Conservation (phyloP, 768 basidiomycete species). For the Boletellus ananiceps region DNA sequence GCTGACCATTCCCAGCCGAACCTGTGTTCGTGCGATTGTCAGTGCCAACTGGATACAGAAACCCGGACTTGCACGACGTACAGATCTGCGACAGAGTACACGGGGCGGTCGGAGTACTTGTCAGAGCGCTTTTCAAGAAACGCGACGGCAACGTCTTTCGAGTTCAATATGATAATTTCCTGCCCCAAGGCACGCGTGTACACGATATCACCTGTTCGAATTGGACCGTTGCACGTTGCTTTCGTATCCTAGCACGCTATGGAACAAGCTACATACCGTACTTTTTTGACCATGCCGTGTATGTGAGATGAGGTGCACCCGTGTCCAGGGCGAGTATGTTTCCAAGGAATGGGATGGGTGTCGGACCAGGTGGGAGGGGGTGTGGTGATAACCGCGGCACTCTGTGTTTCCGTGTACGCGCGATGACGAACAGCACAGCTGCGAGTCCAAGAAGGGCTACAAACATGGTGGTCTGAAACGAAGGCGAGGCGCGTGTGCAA, state of each 20-base stretch:
- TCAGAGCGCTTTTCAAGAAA: constrained; percentile 49
- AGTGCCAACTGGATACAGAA: neutral
- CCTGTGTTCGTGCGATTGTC: neutral
- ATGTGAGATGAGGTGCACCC: constrained; percentile 10
- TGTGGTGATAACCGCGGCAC: neutral
- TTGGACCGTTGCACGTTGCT: neutral
- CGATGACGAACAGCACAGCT: neutral
- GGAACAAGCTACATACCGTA: constrained; percentile 9
- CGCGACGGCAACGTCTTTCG: constrained; percentile 41
- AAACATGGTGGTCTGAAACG: neutral
- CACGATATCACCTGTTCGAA: constrained; percentile 4
- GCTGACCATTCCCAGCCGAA: constrained; percentile 19
- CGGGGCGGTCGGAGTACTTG: constrained; percentile 40
- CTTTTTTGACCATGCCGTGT: constrained; percentile 16
- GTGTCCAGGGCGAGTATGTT: constrained; percentile 10
- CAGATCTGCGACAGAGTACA: constrained; percentile 1
- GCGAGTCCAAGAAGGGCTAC: constrained; percentile 1
- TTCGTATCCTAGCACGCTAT: neutral
- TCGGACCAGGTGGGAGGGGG: constrained; percentile 17
- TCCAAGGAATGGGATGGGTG: constrained; percentile 12
- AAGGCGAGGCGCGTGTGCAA: neutral
- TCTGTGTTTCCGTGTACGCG: neutral
- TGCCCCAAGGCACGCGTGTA: constrained; percentile 35
- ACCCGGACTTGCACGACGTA: neutral
- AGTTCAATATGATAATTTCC: constrained; percentile 48